Evolutionary conservation across 805 yeast genomes (phyloP).

Genomic region (Debaryomyces tyrocola): DNA sequence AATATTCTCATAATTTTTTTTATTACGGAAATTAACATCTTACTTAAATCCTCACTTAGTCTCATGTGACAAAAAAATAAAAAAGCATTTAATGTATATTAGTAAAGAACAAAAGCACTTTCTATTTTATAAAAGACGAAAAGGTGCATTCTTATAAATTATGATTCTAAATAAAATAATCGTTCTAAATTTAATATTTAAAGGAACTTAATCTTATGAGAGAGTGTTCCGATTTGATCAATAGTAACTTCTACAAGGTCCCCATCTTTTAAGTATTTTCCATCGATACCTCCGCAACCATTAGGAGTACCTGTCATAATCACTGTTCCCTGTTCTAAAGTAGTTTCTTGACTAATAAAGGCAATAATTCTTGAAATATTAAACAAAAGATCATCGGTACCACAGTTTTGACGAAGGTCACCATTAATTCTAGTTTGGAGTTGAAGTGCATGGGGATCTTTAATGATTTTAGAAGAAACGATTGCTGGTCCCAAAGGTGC

Average conservation of each 20-base stretch:
- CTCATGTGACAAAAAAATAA: too few species aligned
- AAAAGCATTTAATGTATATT: too few species aligned
- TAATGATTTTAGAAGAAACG: constrained; percentile 34
- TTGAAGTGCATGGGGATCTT: constrained; percentile 32
- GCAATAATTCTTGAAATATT: constrained; percentile 41
- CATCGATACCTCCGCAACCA: constrained; percentile 23
- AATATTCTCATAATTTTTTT: too few species aligned
- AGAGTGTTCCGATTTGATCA: background rate
- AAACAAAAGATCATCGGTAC: constrained; percentile 51
- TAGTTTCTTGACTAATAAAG: constrained; percentile 51
- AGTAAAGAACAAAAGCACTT: too few species aligned
- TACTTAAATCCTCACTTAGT: too few species aligned
- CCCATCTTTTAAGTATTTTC: background rate
- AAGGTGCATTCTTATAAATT: too few species aligned
- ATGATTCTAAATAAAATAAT: constrained; percentile 8
- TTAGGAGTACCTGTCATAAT: constrained; percentile 57
- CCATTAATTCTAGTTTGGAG: constrained; percentile 48
- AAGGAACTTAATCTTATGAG: background rate
- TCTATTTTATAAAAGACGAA: too few species aligned
- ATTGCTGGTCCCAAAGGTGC: constrained; percentile 60
- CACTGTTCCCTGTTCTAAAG: constrained; percentile 53
- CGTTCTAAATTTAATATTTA: constrained; percentile 10
- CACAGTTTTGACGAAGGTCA: constrained; percentile 44
- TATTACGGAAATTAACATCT: too few species aligned
- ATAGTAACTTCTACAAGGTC: background rate